phyloP scores from a whole-genome alignment of 148 eudicot species.

The Dianthus caryophyllus region DNA sequence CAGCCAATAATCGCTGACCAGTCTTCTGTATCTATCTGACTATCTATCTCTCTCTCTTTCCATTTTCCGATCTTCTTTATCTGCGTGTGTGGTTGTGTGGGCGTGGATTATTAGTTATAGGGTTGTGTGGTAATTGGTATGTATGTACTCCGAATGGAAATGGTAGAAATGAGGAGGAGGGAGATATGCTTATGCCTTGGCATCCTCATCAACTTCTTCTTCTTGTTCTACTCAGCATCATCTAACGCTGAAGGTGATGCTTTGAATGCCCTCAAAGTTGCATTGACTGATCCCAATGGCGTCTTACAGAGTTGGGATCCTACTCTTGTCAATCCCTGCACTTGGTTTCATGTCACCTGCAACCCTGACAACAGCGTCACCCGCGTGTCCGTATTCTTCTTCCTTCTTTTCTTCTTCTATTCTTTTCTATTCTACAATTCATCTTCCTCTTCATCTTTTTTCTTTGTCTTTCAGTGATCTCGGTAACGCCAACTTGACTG shows the following conservation, averaged over 20 bases:
- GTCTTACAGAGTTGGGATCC: conserved; percentile 81
- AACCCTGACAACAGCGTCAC: conserved; percentile 63
- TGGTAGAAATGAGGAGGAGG: not conserved
- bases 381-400: conserved; percentile 51
- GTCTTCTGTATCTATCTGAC: not conserved
- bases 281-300: conserved; percentile 63
- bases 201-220: too few relatives aligned
- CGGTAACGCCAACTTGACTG: conserved; percentile 70
- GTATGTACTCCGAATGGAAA: too few relatives aligned
- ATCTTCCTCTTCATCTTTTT: not conserved
- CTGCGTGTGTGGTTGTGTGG: too few relatives aligned
- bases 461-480: conserved; percentile 52
- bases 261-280: conserved; percentile 48
- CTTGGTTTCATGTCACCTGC: conserved; percentile 87
- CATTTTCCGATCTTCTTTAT: too few relatives aligned
- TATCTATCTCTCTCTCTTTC: not conserved
- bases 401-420: not conserved
- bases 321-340: conserved; percentile 76
- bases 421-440: not conserved
- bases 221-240: too few relatives aligned
- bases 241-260: conserved; percentile 47
- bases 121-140: not conserved
- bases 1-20: conserved; percentile 7
- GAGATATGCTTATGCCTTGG: not conserved
- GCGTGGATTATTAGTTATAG: too few relatives aligned